A percentile compares a stretch with the other conserved stretches of the same genome.
phyloP scores from a whole-genome alignment of 164 flowering plant species.

The Sextonia rubra region DNA sequence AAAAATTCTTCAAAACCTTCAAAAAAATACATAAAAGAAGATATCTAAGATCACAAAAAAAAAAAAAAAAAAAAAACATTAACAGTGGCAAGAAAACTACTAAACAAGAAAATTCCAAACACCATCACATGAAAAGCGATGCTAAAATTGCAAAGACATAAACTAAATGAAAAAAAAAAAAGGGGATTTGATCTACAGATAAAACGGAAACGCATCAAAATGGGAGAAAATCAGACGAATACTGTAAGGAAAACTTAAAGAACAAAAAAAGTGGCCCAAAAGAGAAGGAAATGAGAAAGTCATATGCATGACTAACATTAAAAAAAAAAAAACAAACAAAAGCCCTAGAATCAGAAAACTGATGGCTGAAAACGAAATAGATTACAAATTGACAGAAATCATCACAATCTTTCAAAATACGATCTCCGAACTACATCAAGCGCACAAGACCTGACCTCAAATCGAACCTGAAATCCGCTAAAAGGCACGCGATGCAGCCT shows the following conservation, averaged over 20 bases:
- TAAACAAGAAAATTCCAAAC: too few species aligned
- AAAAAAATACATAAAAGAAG: not conserved
- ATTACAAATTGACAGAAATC: not conserved
- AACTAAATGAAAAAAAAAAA: too few species aligned
- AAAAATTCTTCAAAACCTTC: slow-evolving; percentile 3
- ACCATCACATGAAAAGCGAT: too few species aligned
- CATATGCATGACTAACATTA: not conserved
- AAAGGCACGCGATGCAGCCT: too few species aligned
- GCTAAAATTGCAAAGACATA: too few species aligned
- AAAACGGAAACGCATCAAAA: not conserved
- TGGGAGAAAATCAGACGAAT: not conserved
- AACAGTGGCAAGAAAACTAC: too few species aligned
- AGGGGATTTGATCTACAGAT: not conserved
- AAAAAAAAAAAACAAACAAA: not conserved
- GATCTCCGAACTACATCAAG: not conserved
- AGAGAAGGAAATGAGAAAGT: not conserved
- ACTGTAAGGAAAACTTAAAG: not conserved
- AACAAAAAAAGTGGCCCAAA: not conserved
- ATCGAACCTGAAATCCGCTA: too few species aligned
- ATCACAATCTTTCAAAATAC: not conserved
- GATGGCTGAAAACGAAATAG: not conserved
- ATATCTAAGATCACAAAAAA: not conserved
- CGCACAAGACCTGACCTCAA: too few species aligned
- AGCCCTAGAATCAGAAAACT: not conserved
- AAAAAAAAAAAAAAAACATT: too few species aligned